Base-by-base conservation (phyloP, 768 basidiomycete genomes). In the Chalciporus piperatus region DNA sequence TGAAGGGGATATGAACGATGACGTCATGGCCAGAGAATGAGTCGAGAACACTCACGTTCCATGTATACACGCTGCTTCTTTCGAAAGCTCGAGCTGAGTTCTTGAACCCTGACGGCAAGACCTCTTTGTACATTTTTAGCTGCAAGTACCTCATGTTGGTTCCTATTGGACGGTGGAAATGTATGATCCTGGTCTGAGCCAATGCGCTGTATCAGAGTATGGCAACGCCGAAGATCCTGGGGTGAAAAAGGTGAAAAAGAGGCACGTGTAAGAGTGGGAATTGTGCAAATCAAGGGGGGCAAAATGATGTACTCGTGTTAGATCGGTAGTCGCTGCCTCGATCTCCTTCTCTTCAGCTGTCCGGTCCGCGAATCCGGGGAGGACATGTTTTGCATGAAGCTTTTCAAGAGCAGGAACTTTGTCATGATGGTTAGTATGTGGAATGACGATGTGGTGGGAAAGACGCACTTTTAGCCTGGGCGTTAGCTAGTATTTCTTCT, bases 1-100 rank as follows among this genome's bases (percentile, higher is more conserved):
- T 97, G 67, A 22, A 42, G 50, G 17, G 46, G 52, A 55, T 37
- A 42, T 54, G 56, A 62, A 59, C 23, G 40, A 51, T 57, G 58
- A 47, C 43, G 49, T 52, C 42, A 41, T 2, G 27, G n/a, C 13
- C 8, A 45, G 16, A n/a, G 43, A 30, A 27, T 17, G 41, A 48
- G 44, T 43, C 39, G 33, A 32, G 47, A 52, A 38, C 23, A 80
- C 95, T 72, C 67, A 96, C 97, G 95, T 73, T 97, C 89, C 89
- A 99, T 89, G 70, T 98, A 98, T 28, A 96, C 89, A 53, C 92
- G 85, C 72, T 99, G 97, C 75, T 96, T 98, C 78, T 97, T 98
- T 56, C 97, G 83, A 67, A 99, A 98, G 12, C 84, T 76, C 19
- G 87, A 88, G 61, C 92, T 95, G 47, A 94, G 77, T 60, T 93